phyloP scores from a whole-genome alignment of 1,284 basidiomycete species.

The Ustilago hordei region DNA sequence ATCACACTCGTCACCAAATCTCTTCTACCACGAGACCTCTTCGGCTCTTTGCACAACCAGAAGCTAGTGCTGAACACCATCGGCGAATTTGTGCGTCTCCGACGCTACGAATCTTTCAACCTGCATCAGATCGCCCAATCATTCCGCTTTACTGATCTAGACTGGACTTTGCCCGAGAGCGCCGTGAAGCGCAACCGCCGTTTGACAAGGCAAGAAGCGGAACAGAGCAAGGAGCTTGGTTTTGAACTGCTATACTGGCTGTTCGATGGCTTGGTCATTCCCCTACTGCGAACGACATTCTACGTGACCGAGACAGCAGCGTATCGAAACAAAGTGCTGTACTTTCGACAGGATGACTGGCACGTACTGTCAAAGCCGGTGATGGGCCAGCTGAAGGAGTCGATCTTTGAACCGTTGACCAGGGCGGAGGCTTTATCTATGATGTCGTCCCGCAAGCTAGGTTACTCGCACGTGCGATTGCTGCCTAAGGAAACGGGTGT shows the following conservation, averaged over 20 bases:
- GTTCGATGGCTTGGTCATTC: slow-evolving; percentile 85
- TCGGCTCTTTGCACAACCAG: slow-evolving; percentile 82
- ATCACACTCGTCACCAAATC: slow-evolving; percentile 74
- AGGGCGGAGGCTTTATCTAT: slow-evolving; percentile 66
- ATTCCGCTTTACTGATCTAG: slow-evolving; percentile 80
- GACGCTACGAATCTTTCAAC: slow-evolving; percentile 83
- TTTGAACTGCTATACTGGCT: slow-evolving; percentile 92
- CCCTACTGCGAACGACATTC: slow-evolving; percentile 88
- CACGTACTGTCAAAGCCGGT: slow-evolving; percentile 81
- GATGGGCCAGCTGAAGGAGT: slow-evolving; percentile 77
- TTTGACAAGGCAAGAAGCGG: slow-evolving; percentile 76
- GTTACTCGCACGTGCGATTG: slow-evolving; percentile 86
- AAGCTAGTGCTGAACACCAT: slow-evolving; percentile 76
- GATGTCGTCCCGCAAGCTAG: slow-evolving; percentile 71
- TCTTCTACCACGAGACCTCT: slow-evolving; percentile 81
- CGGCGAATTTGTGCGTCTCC: slow-evolving; percentile 78
- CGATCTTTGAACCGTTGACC: slow-evolving; percentile 52
- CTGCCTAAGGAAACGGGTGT: slow-evolving; percentile 95
- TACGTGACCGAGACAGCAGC: slow-evolving; percentile 92
- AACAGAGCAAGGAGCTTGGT: slow-evolving; percentile 81
- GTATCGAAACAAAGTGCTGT: slow-evolving; percentile 86
- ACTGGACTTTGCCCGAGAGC: slow-evolving; percentile 78
- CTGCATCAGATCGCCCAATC: slow-evolving; percentile 85
- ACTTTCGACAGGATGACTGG: slow-evolving; percentile 97
- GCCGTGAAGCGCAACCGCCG: slow-evolving; percentile 30